Percentiles rank a stretch among this genome's conserved stretches.
These are phyloP conservation scores for Podospora tetraspora DNA, from an alignment of 495 filamentous ascomycete genomes.

Conservation along the genomic window DNA sequence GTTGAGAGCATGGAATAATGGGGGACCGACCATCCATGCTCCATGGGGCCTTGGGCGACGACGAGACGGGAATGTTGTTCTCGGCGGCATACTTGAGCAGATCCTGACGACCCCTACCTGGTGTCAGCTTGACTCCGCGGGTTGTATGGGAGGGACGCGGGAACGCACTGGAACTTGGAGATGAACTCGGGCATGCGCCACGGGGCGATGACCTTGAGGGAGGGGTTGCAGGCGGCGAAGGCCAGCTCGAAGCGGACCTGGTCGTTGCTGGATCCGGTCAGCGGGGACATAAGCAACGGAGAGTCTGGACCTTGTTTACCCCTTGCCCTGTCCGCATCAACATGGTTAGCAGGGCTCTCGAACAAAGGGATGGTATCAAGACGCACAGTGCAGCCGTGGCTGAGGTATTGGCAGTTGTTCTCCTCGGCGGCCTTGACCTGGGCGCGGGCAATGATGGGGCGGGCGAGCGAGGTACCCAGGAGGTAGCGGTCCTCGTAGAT, in stretches of 20 bases:
- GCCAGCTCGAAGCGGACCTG: slow-evolving; percentile 67
- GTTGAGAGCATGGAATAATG: not conserved
- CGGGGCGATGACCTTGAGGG: slow-evolving; percentile 81
- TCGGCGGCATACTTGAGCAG: slow-evolving; percentile 80
- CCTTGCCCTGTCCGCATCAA: slow-evolving; percentile 5
- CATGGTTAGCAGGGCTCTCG: not conserved
- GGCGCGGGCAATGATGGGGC: slow-evolving; percentile 82
- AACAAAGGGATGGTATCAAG: not conserved
- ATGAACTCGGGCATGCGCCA: slow-evolving; percentile 85
- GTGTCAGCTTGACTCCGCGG: not conserved
- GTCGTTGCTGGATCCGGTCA: slow-evolving; percentile 13
- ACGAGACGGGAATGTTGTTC: slow-evolving; percentile 77
- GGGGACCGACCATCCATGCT: slow-evolving; percentile 52
- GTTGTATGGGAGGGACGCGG: not conserved
- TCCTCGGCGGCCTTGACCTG: slow-evolving; percentile 62
- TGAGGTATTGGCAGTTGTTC: slow-evolving; percentile 61
- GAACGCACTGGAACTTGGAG: slow-evolving; percentile 55
- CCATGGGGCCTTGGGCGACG: slow-evolving; percentile 78
- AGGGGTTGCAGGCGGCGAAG: slow-evolving; percentile 57
- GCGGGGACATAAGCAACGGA: not conserved
- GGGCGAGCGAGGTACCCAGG: slow-evolving; percentile 73
- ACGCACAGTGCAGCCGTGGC: slow-evolving; percentile 69
- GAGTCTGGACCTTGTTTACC: not conserved
- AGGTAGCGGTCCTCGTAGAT: slow-evolving; percentile 82
- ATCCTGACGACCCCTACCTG: slow-evolving; percentile 62